Base-by-base conservation (phyloP, 805 yeast genomes). In the Monosporozyma aquatica region DNA sequence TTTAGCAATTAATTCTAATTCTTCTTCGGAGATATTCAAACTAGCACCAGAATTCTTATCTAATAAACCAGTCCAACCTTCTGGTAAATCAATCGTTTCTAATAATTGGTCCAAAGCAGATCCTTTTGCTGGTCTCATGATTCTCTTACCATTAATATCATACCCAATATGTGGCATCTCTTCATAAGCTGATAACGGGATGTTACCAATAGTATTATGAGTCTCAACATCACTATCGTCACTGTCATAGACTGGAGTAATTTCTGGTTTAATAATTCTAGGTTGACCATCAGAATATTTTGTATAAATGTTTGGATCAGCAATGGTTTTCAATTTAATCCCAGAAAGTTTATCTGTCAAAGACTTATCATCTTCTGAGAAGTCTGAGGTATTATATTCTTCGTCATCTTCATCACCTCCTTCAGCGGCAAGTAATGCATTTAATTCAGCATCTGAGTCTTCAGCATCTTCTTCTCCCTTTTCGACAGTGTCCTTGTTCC, bases 91-190 rank as follows among this genome's bases (percentile, higher is more conserved):
- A 47, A 92, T 92, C 24, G 80, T 71, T 57, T 90, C 98, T 50
- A 92, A 68, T 48, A 92, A 72, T 55, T 82, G 83, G 57, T 92
- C 97, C 50, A 92, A 72, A 1, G 97, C 98, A 44, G 94, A 79
- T 11, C 97, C 95, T 55, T 86, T 82, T 8, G 97, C 98, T 10
- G 99, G 99, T 63, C 99, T 78, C 97, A 92, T 90, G 58, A 92
- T 89, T 59, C 98, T 78, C 61, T 89, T 90, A 56, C 99, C 98
- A 61, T 92, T 92, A 55, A 92, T 89, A 61, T 87, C 90, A 63
- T 92, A 92, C 44, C 98, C 97, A 46, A 92, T 78, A 60, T 92
- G 98, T 1, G 98, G 98, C 80, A 82, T 83, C 64, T 89, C 95
- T 43, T 92, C 98, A 60, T 92, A 92, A 2, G 95, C 95, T 15